These are phyloP conservation scores for Pleurozium schreberi DNA, from an alignment of 225 moss, liverwort and hornwort species.

Conservation along the genomic window DNA sequence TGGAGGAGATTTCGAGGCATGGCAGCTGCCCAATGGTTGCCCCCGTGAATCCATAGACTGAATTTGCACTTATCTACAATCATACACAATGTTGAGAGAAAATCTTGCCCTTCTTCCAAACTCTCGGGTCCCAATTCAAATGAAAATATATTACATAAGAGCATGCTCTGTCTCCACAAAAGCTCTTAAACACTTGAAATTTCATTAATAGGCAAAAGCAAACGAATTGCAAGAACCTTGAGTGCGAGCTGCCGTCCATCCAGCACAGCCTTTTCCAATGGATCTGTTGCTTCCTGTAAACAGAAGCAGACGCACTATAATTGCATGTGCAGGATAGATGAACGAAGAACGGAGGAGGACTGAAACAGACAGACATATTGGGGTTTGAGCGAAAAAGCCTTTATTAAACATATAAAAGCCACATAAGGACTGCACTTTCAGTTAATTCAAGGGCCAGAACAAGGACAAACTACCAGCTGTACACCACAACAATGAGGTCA, in stretches of 20 bases:
- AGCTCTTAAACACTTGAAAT: not conserved
- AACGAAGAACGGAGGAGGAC: not conserved
- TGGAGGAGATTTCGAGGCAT: constrained; percentile 95
- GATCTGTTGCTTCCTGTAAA: constrained; percentile 89
- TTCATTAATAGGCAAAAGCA: not conserved
- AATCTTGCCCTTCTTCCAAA: not conserved
- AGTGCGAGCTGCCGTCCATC: constrained; percentile 98
- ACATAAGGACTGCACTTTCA: not conserved
- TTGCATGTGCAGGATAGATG: not conserved
- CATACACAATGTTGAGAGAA: not conserved
- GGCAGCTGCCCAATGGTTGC: constrained; percentile 97
- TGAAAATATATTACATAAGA: not conserved
- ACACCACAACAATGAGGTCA: not conserved
- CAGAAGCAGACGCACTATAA: not conserved
- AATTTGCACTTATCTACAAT: constrained; percentile 86
- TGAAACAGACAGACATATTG: not conserved
- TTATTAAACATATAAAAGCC: not conserved
- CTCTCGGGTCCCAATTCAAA: not conserved
- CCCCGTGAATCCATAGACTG: constrained; percentile 97
- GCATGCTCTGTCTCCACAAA: not conserved
- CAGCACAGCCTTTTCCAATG: constrained; percentile 93
- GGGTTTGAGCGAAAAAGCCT: not conserved
- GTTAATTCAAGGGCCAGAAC: not conserved
- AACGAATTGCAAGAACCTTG: constrained; percentile 36
- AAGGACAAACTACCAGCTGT: not conserved